Evolutionary conservation across 1,284 basidiomycete species (phyloP).

Genomic region (Melampsora larici-populina): DNA sequence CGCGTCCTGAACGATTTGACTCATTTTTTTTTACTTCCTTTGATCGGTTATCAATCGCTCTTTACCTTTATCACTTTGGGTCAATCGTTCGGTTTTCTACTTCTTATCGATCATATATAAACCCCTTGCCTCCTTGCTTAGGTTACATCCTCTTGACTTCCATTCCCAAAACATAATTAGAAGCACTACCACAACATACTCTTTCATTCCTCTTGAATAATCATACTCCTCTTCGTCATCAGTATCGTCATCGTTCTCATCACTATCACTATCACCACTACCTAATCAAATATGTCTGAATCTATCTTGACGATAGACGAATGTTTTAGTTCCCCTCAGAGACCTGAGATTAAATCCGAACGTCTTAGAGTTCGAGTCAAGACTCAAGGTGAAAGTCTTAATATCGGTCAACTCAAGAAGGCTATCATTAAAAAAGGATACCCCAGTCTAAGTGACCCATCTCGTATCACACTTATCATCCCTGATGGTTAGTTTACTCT

Average conservation of each 20-base stretch:
- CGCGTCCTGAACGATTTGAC: no score
- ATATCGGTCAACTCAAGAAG: conserved; percentile 7
- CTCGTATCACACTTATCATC: conserved; percentile 23
- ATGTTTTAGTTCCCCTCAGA: conserved; percentile 27
- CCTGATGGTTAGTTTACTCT: conserved; percentile 15
- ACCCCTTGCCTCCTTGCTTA: no score
- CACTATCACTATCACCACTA: background rate
- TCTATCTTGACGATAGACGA: conserved; percentile 17
- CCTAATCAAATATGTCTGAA: background rate
- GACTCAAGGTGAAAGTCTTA: conserved; percentile 7
- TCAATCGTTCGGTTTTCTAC: no score
- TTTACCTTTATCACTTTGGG: no score
- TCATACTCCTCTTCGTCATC: background rate
- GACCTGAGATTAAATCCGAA: conserved; percentile 25
- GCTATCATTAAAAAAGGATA: conserved; percentile 8
- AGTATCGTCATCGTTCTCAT: background rate
- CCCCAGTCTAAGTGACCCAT: conserved; percentile 22
- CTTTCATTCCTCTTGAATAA: no score
- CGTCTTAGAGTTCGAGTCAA: conserved; percentile 29
- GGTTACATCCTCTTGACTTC: no score
- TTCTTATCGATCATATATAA: no score
- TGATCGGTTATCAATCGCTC: no score
- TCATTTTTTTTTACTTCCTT: no score
- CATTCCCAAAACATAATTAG: no score
- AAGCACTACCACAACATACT: no score